These are phyloP conservation scores for Fusarium longipes DNA, from an alignment of 2,329 filamentous ascomycete species.

Conservation along the genomic window DNA sequence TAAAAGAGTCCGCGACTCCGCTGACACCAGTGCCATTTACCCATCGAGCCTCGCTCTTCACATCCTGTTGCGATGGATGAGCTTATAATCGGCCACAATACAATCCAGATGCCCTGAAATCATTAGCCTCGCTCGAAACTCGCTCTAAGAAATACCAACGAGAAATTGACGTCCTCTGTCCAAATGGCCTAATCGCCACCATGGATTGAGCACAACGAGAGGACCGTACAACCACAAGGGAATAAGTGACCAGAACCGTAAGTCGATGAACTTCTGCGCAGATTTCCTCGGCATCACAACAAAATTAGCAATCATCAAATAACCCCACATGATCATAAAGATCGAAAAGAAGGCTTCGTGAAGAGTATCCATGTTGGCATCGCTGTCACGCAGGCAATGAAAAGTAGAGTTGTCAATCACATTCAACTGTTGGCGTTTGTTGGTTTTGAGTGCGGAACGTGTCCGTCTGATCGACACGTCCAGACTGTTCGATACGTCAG, in stretches of 20 bases:
- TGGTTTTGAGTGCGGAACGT: not conserved
- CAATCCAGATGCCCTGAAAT: constrained; percentile 6
- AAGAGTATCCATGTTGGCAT: constrained; percentile 8
- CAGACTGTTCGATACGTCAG: not conserved
- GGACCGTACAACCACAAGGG: constrained; percentile 1
- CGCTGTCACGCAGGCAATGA: accelerated
- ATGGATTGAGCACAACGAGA: not conserved
- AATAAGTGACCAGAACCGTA: constrained; percentile 20
- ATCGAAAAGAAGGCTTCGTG: constrained; percentile 24
- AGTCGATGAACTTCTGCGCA: not conserved
- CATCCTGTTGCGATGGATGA: not conserved
- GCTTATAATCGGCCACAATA: constrained; percentile 19
- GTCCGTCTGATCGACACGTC: constrained; percentile 12
- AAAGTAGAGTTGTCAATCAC: not conserved
- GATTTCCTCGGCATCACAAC: not conserved
- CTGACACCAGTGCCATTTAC: not conserved
- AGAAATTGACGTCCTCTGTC: constrained; percentile 16
- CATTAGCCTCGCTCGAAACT: not conserved
- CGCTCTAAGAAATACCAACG: not conserved
- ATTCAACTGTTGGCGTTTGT: not conserved
- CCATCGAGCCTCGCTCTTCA: not conserved
- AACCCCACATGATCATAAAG: constrained; percentile 9
- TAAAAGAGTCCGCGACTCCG: constrained; percentile 18
- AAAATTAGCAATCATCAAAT: not conserved
- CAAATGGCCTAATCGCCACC: not conserved